Percentiles rank a stretch among this genome's conserved stretches.
phyloP scores from a whole-genome alignment of 495 filamentous ascomycete genomes.

The Arthonia radiata region DNA sequence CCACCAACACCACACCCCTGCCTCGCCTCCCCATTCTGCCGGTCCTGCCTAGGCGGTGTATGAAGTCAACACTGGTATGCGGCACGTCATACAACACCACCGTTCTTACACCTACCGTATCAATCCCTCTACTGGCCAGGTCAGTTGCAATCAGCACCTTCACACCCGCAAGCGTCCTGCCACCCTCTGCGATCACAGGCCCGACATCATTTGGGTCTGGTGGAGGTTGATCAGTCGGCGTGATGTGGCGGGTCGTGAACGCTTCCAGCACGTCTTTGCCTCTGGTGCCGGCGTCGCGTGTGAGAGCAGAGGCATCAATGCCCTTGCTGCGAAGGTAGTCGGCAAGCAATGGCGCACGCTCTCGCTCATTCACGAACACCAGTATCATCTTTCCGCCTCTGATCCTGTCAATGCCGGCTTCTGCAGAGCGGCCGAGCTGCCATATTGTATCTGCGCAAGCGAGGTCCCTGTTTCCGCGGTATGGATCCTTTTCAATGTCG shows the following conservation, averaged over 20 bases:
- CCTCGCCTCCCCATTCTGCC: conserved; percentile 85
- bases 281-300: conserved; percentile 48
- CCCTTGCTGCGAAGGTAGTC: conserved; percentile 60
- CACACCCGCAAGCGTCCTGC: conserved; percentile 32
- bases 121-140: conserved; percentile 74
- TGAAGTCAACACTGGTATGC: conserved; percentile 89
- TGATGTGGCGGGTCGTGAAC: conserved; percentile 36
- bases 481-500: conserved; percentile 70
- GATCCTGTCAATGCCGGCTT: conserved; percentile 23
- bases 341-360: conserved; percentile 58
- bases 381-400: conserved; percentile 55
- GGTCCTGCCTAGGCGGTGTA: conserved; percentile 74
- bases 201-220: too few species aligned
- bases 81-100: conserved; percentile 90
- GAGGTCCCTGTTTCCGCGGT: conserved; percentile 67
- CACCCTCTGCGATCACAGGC: too few species aligned
- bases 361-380: conserved; percentile 94
- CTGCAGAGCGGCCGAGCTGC: conserved; percentile 63
- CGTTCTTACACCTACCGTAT: conserved; percentile 75
- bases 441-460: conserved; percentile 89
- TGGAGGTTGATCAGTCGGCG: conserved; percentile 1
- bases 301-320: conserved; percentile 63
- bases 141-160: conserved; percentile 90
- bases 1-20: conserved; percentile 69
- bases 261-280: conserved; percentile 47